Evolutionary conservation across 2,329 filamentous ascomycete genomes (phyloP), one percentile per base, ranked within the genome.

Genomic region (Cryphonectria carpinicola): DNA sequence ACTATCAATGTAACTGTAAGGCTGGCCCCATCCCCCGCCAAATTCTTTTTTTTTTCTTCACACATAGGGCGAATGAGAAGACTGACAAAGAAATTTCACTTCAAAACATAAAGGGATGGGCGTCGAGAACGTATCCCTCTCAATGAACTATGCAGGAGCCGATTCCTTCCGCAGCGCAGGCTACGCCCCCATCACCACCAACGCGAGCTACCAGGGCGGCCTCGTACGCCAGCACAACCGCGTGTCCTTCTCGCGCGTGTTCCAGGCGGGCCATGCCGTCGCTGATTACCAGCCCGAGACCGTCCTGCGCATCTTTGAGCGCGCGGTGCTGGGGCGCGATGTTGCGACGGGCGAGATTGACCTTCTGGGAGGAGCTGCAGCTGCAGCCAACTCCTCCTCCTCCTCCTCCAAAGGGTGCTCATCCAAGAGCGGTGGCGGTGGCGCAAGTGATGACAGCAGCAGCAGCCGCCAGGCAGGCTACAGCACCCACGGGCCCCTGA

Each of bases 281-380:
- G 83, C 83, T 0, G 80, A 81, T 1, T 88, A 87, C 74, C 84
- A 87, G 74, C 86, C 86, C 0, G 78, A 87, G 73, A 84, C 84
- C 0, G 80, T 83, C 3, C 85, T 83, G 65, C 77, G 82, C 68
- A 84, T 88, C 68, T 86, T 88, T 76, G 78, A 84, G 49, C 83
- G 86, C 14, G 79, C 82, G 1, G 79, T 87, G 69, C 81, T 81
- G 67, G 81, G 83, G 61, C 77, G 75, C 52, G 87, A 88, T 71
- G 78, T 90, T 65, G 85, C 86, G 0, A 89, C 87, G 3, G 88
- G 88, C 0, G 82, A 81, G 56, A 75, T 82, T 0, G 78, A 79
- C 8, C 84, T 81, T 1, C 76, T 49, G 46, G 46, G 46, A n/a
- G 46, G 46, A 11, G 10, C 11, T 11, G 46, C 19, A 8, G 4